Evolutionary conservation across 225 moss, liverwort and hornwort genomes (phyloP).

Genomic region (Bryoerythrophyllum caledonicum): DNA sequence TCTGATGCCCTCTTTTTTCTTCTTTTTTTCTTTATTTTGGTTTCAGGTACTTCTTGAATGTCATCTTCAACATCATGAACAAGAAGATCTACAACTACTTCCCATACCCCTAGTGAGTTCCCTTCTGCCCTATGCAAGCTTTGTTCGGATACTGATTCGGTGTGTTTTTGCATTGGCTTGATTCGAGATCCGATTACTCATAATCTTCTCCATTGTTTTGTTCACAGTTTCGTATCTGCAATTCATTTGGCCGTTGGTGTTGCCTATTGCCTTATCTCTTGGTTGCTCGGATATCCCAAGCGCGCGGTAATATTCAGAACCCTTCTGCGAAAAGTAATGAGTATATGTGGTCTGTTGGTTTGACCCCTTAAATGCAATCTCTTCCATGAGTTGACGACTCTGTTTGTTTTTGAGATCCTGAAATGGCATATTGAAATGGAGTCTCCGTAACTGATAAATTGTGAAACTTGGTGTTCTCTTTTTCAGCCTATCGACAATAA

Average conservation of each 20-base stretch:
- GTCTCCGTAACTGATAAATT: conserved; percentile 1
- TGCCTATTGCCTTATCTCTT: conserved; percentile 64
- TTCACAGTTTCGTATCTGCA: conserved; percentile 81
- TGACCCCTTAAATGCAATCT: too few relatives aligned
- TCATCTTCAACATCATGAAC: conserved; percentile 98
- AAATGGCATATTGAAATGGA: background rate
- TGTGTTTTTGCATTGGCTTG: background rate
- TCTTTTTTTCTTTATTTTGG: background rate
- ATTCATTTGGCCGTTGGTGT: conserved; percentile 86
- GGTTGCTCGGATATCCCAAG: conserved; percentile 77
- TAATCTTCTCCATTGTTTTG: conserved; percentile 12
- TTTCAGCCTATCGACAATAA: conserved; percentile 68
- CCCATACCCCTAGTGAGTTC: conserved; percentile 85
- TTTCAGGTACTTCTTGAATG: conserved; percentile 93
- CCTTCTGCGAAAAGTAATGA: background rate
- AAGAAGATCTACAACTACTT: conserved; percentile 99
- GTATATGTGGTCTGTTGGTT: background rate
- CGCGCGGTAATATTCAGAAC: conserved; percentile 59
- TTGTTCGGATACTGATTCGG: background rate
- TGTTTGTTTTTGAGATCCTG: background rate
- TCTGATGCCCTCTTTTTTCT: background rate
- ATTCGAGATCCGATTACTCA: background rate
- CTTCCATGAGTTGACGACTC: background rate
- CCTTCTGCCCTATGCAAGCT: background rate
- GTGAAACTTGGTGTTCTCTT: background rate